These are phyloP conservation scores for Fusarium mangiferae DNA, from an alignment of 2,329 filamentous ascomycete genomes.

Conservation along the genomic window DNA sequence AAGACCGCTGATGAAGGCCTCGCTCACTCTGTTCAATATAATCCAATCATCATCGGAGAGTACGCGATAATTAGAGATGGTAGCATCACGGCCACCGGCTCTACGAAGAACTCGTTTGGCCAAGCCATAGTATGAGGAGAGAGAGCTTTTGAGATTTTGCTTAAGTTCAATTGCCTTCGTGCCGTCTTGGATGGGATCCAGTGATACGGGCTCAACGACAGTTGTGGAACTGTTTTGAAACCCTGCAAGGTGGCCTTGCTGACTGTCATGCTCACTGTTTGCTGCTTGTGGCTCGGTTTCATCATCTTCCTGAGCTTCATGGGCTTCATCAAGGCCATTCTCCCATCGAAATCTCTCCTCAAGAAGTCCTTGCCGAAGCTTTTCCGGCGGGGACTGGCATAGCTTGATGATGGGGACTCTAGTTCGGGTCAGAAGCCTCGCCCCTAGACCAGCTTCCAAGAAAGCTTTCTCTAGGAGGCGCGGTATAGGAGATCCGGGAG, in stretches of 20 bases:
- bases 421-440: conserved; percentile 79
- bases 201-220: conserved; percentile 35
- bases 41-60: conserved; percentile 58
- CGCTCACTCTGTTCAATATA: conserved; percentile 62
- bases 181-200: conserved; percentile 23
- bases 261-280: conserved; percentile 40
- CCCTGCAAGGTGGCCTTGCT: conserved; percentile 13
- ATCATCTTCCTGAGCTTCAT: conserved; percentile 50
- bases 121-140: conserved; percentile 58
- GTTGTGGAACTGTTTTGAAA: conserved; percentile 10
- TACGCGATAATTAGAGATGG: conserved; percentile 56
- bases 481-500: conserved; percentile 71
- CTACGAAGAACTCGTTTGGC: conserved; percentile 63
- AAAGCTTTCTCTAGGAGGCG: conserved; percentile 80
- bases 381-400: conserved; percentile 74
- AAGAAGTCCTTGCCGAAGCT: conserved; percentile 69
- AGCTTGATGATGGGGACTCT: conserved; percentile 90
- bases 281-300: conserved; percentile 47
- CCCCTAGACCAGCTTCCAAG: conserved; percentile 77
- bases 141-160: conserved; percentile 54
- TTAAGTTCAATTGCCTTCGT: conserved; percentile 49
- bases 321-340: conserved; percentile 57
- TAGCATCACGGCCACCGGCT: conserved; percentile 62
- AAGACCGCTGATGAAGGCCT: conserved; percentile 66
- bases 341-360: conserved; percentile 80